A percentile compares a stretch with the other conserved stretches of the same genome.
Conservation (phyloP, 108 stramenopile genomes). For the Stephanodiscus minutulus region DNA sequence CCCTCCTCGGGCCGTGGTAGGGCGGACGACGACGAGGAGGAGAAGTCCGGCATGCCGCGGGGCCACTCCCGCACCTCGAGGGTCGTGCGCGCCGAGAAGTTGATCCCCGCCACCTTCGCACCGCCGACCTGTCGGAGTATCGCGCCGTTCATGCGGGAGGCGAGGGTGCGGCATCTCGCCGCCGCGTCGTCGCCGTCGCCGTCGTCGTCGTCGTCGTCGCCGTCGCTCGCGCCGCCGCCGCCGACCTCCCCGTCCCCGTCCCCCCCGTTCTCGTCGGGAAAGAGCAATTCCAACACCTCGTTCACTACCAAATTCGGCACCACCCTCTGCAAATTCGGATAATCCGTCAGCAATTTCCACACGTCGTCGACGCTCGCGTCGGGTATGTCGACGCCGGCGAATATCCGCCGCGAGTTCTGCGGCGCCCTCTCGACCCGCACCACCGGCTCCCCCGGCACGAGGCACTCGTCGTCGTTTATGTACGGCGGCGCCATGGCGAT, state of each 20-base stretch:
- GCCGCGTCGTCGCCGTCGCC: conserved; percentile 24
- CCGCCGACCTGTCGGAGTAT: conserved; percentile 82
- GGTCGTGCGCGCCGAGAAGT: conserved; percentile 81
- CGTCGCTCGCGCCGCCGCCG: not conserved
- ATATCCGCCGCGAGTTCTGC: conserved; percentile 87
- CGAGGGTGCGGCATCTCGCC: conserved; percentile 61
- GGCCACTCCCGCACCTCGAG: conserved; percentile 90
- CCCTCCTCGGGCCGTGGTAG: conserved; percentile 74
- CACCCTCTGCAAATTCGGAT: conserved; percentile 74
- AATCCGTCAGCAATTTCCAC: conserved; percentile 85
- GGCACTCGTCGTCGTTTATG: conserved; percentile 77
- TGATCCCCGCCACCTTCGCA: conserved; percentile 88
- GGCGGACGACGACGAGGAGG: no score
- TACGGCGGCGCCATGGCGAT: conserved; percentile 87
- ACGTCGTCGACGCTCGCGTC: conserved; percentile 72
- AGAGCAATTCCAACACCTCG: conserved; percentile 68
- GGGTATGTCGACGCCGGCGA: conserved; percentile 88
- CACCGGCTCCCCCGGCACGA: conserved; percentile 84
- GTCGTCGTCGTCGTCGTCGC: not conserved
- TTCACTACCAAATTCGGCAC: conserved; percentile 87
- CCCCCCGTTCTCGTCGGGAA: conserved; percentile 16
- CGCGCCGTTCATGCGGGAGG: conserved; percentile 72
- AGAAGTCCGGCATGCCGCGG: conserved; percentile 78
- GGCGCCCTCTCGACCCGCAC: conserved; percentile 88
- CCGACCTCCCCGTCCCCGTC: not conserved